Conservation (phyloP, 345 rosid species). For the Capsella bursapastoris region DNA sequence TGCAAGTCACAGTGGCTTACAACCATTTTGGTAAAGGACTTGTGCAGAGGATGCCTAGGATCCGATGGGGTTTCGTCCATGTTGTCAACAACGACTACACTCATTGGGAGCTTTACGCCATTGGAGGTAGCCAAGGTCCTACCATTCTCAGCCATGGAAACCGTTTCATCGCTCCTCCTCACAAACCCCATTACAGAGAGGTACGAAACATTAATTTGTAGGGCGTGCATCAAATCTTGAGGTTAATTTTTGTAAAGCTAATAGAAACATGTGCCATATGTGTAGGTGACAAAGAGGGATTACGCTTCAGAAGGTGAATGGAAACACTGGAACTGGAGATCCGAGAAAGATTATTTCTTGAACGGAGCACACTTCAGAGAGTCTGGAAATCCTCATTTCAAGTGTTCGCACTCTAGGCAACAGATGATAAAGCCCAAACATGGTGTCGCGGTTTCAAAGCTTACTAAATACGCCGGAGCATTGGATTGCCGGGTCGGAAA, state of each 20-base stretch:
- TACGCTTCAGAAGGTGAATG: conserved; percentile 53
- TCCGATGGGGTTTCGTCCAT: conserved; percentile 73
- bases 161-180: conserved; percentile 70
- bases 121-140: conserved; percentile 72
- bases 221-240: background rate
- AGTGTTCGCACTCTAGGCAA: conserved; percentile 24
- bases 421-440: conserved; percentile 51
- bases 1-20: conserved; percentile 79
- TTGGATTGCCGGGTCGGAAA: conserved; percentile 45
- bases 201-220: conserved; percentile 39
- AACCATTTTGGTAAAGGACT: conserved; percentile 77
- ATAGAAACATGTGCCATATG: background rate
- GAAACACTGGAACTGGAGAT: conserved; percentile 73
- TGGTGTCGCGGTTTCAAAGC: conserved; percentile 36
- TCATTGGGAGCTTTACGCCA: conserved; percentile 78
- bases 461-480: conserved; percentile 55
- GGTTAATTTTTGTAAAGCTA: background rate
- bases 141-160: conserved; percentile 79
- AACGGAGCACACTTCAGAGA: conserved; percentile 63
- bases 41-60: conserved; percentile 82
- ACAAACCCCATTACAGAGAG: conserved; percentile 43
- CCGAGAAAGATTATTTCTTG: conserved; percentile 61
- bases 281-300: conserved; percentile 65
- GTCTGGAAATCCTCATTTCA: conserved; percentile 51
- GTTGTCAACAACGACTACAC: conserved; percentile 83